Base-by-base conservation (phyloP, 2,329 filamentous ascomycete genomes). In the Aspergillus sp. region DNA sequence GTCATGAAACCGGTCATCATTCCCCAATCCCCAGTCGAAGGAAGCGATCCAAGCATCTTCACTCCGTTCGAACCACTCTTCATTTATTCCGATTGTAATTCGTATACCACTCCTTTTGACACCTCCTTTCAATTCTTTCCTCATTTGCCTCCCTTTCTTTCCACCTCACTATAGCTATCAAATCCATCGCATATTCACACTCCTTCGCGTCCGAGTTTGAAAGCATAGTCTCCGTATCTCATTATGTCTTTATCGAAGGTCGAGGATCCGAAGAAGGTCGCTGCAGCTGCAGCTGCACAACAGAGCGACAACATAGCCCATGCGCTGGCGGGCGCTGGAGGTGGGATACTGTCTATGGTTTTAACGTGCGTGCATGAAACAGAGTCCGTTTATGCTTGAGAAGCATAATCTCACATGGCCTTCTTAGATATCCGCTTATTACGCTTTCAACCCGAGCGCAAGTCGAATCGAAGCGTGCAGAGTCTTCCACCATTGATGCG, bases 291-390 rank as follows among this genome's bases (percentile, higher is more conserved):
- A 46, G 84, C 86, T 47, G 79, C 89, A 46, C 91, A 93, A 62
- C 91, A 96, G 70, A 95, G 93, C 73, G 93, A 98, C 82, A 97
- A 97, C 81, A 91, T 98, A 72, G 92, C 93, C 57, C 93, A 98
- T 79, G 93, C 93, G 60, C 85, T 98, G 58, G 91, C 93, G 56
- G 93, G 93, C 65, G 91, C 93, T 51, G 95, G 95, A 66, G 95
- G 95, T 66, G 95, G 95, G 59, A 88, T 99, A 57, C 80, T 98
- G 58, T 96, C 95, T 66, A 99, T 98, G 91, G 85, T 93, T 67
- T 79, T 99, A 76, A 99, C 95, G 87, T 96, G 84, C 62, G 82
- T 31, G 48, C 49, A 57, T 49, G 55, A 51, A 48, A 44, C 12
- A 35, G 37, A 31, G 33, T 41, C 46, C 50, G 19, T 31, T 37